phyloP scores from a whole-genome alignment of 345 rosid species.

The Geranium rotundifolium region DNA sequence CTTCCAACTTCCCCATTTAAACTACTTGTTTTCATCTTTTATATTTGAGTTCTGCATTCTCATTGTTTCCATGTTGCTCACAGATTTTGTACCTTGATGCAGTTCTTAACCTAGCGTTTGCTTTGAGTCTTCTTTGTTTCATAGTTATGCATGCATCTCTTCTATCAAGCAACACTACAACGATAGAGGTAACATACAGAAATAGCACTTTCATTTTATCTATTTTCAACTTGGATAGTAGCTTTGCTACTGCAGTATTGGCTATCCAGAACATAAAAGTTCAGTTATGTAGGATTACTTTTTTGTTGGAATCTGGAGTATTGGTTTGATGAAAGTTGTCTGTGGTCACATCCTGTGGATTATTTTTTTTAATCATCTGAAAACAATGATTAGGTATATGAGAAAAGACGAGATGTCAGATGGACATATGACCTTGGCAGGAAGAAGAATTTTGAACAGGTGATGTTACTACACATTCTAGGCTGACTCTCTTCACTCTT shows the following conservation, averaged over 20 bases:
- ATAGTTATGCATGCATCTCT: constrained; percentile 74
- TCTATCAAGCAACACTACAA: constrained; percentile 68
- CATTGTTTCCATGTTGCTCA: constrained; percentile 40
- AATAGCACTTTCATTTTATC: constrained; percentile 2
- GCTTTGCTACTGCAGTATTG: background rate
- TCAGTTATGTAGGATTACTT: too few species aligned
- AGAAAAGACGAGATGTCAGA: constrained; percentile 57
- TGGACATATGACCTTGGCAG: constrained; percentile 86
- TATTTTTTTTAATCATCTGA: constrained; percentile 6
- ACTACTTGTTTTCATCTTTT: too few species aligned
- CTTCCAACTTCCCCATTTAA: constrained; percentile 13
- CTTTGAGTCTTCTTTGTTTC: constrained; percentile 83
- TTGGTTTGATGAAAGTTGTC: too few species aligned
- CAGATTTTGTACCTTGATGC: constrained; percentile 64
- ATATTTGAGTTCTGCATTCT: constrained; percentile 16
- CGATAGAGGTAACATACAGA: constrained; percentile 53
- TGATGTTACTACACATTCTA: constrained; percentile 8
- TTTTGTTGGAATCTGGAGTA: too few species aligned
- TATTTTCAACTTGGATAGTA: background rate
- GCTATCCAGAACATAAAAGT: too few species aligned
- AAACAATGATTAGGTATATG: constrained; percentile 45
- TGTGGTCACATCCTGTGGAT: too few species aligned
- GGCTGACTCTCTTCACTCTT: background rate
- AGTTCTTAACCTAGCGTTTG: constrained; percentile 88
- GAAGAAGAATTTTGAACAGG: constrained; percentile 86